Evolutionary conservation across 2,329 filamentous ascomycete species (phyloP), one percentile per base, ranked within the genome.

Genomic region (Eurotiales sp.): DNA sequence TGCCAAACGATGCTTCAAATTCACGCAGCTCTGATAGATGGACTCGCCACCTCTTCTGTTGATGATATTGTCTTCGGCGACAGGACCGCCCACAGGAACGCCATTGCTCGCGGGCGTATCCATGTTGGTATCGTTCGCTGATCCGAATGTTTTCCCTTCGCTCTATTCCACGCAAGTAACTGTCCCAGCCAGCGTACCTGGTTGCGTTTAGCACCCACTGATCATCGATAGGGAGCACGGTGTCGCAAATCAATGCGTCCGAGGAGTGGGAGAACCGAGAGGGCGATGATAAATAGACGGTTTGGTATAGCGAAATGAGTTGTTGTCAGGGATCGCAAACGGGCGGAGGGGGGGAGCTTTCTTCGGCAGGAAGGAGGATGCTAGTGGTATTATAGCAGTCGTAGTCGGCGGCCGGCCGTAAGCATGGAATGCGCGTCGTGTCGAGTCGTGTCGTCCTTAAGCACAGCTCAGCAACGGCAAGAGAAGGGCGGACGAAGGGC

Each of bases 31-130:
- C 71, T 97, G 92, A 71, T 96, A 99, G 21, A 99, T 82, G 10
- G 91, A 96, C 58, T 93, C 91, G 68, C 96, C 91, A 67, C 91
- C 93, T 68, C 89, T 88, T 71, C 92, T 88, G 73, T 99, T 99
- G 78, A 99, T 96, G 69, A 99, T 95, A 71, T 96, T 96, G 69
- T 88, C 82, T 54, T 87, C 90, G 55, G 90, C 87, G 62, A 89
- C 61, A 50, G 71, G 69, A 54, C 61, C 65, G 55, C 67, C 65
- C 50, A 89, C 60, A 46, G 71, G 69, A 53, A 60, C 63, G 54
- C 67, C 65, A 51, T 64, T 61, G 45, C 59, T 59, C 54, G 60
- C 56, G 56, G 66, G 54, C 47, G 67, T 60, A 52, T 70, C 67
- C 69, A 72, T 72, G 42, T 61, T 59, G 55, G 55, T 54, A 30